Percentiles rank a stretch among this genome's conserved stretches.
Evolutionary conservation across 495 filamentous ascomycete genomes (phyloP).

Genomic region (Podospora pseudoanserina): DNA sequence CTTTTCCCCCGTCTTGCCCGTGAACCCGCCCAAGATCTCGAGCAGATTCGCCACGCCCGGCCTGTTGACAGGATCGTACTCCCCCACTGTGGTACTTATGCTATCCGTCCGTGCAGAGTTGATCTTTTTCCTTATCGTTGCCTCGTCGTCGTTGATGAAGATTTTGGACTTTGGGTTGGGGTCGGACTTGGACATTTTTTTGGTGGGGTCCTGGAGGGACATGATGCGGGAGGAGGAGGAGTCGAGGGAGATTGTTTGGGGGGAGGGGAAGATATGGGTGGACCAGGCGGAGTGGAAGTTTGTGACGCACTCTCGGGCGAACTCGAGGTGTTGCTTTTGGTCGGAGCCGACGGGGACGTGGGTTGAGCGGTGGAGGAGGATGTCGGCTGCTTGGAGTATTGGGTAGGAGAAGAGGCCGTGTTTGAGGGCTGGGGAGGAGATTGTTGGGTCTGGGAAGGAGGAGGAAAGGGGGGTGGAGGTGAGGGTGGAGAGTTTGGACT

Average conservation of each 20-base stretch:
- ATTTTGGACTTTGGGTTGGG: slow-evolving; percentile 67
- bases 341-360: slow-evolving; percentile 96
- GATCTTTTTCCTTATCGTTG: slow-evolving; percentile 63
- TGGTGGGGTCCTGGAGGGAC: slow-evolving; percentile 70
- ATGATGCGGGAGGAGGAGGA: slow-evolving; percentile 57
- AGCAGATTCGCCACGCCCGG: slow-evolving; percentile 88
- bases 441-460: not conserved
- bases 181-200: slow-evolving; percentile 95
- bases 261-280: slow-evolving; percentile 28
- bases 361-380: slow-evolving; percentile 82
- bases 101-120: slow-evolving; percentile 70
- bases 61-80: slow-evolving; percentile 63
- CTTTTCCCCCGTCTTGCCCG: slow-evolving; percentile 43
- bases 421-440: slow-evolving; percentile 54
- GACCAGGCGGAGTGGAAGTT: slow-evolving; percentile 73
- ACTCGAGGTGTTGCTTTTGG: slow-evolving; percentile 90
- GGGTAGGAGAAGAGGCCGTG: slow-evolving; percentile 96
- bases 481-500: slow-evolving; percentile 41
- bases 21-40: slow-evolving; percentile 65
- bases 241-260: not conserved
- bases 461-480: not conserved
- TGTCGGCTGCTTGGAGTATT: slow-evolving; percentile 91
- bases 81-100: slow-evolving; percentile 51
- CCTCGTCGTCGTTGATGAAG: slow-evolving; percentile 65
- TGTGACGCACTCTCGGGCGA: slow-evolving; percentile 74